Conservation (phyloP, 2,329 filamentous ascomycete genomes). For the Exserohilum turcica region DNA sequence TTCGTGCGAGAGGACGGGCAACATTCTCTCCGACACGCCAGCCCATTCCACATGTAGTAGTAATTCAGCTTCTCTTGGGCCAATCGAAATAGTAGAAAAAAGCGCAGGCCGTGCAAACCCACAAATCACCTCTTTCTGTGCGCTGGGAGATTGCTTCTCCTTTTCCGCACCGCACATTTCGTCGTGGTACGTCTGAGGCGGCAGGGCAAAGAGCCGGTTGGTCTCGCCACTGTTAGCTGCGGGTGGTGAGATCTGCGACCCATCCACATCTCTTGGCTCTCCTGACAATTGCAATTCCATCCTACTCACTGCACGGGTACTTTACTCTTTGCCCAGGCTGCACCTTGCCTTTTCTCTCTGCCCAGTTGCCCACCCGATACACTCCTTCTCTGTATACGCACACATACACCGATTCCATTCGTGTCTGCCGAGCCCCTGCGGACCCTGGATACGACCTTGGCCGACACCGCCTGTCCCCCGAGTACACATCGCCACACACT, state of each 20-base stretch:
- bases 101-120: not conserved
- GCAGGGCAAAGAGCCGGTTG: conserved; percentile 13
- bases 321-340: conserved; percentile 8
- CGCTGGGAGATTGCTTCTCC: conserved; percentile 19
- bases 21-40: too few species aligned
- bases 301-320: conserved; percentile 8
- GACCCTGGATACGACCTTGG: not conserved
- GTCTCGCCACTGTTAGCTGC: conserved; percentile 29
- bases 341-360: not conserved
- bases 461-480: not conserved
- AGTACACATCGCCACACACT: not conserved
- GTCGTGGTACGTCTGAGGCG: conserved; percentile 17
- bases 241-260: conserved; percentile 24
- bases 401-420: too few species aligned
- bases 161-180: conserved; percentile 10
- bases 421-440: conserved; percentile 3
- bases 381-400: conserved; percentile 19
- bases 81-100: not conserved
- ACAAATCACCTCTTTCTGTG: not conserved
- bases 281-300: conserved; percentile 21
- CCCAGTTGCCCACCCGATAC: conserved; percentile 17
- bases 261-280: conserved; percentile 23
- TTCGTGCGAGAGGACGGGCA: too few species aligned
- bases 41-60: too few species aligned
- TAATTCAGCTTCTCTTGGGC: too few species aligned